These are phyloP conservation scores for Ensete glaucum DNA, from an alignment of 176 grass and related monocot species.

Conservation along the genomic window DNA sequence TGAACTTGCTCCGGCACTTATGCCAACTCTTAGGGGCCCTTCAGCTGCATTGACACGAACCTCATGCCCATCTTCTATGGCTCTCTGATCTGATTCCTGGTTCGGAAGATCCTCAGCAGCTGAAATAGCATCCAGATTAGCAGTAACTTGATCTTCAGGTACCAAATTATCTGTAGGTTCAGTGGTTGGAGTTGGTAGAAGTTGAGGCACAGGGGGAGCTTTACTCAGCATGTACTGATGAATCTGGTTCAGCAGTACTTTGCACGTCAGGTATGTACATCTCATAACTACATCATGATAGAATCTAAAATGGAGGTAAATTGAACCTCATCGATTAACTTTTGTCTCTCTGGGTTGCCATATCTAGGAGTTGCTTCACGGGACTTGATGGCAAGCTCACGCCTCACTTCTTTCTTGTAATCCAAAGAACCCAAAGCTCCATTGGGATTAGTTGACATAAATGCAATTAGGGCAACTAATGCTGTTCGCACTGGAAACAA, in stretches of 20 bases:
- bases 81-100: slow-evolving; percentile 31
- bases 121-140: slow-evolving; percentile 21
- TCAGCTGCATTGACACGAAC: slow-evolving; percentile 18
- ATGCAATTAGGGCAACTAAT: slow-evolving; percentile 87
- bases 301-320: slow-evolving; percentile 1
- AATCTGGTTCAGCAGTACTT: slow-evolving; percentile 45
- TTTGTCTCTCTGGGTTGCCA: slow-evolving; percentile 75
- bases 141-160: slow-evolving; percentile 22
- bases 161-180: slow-evolving; percentile 12
- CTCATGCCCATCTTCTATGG: slow-evolving; percentile 34
- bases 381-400: slow-evolving; percentile 67
- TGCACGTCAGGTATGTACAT: slow-evolving; percentile 17
- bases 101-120: slow-evolving; percentile 24
- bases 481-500: slow-evolving; percentile 70
- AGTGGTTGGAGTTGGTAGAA: slow-evolving; percentile 16
- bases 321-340: slow-evolving; percentile 71
- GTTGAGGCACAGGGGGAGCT: slow-evolving; percentile 57
- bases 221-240: slow-evolving; percentile 79
- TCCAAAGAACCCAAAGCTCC: slow-evolving; percentile 89
- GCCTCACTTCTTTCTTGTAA: slow-evolving; percentile 83
- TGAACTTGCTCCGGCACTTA: slow-evolving; percentile 24
- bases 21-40: slow-evolving; percentile 23
- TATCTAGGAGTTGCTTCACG: slow-evolving; percentile 68
- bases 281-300: not conserved
- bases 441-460: slow-evolving; percentile 92